Evolutionary conservation across 768 basidiomycete genomes (phyloP).

Genomic region (Naganishia vaughanmartiniae): DNA sequence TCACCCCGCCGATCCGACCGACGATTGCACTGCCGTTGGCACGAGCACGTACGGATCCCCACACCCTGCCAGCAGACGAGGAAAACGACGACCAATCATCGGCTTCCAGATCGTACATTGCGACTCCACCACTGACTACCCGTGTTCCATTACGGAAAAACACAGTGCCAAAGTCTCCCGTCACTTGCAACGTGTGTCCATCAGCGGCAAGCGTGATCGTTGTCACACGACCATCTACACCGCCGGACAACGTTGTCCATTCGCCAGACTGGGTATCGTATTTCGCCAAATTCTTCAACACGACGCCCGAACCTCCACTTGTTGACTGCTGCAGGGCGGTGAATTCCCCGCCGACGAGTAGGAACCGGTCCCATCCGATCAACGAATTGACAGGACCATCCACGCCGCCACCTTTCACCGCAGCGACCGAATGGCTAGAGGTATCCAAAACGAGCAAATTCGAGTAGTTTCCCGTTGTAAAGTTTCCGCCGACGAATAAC

Average conservation of each 20-base stretch:
- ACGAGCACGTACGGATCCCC: constrained; percentile 45
- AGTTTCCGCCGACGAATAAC: constrained; percentile 70
- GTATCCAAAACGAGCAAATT: constrained; percentile 74
- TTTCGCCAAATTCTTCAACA: constrained; percentile 24
- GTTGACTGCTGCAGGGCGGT: constrained; percentile 58
- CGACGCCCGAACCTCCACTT: constrained; percentile 55
- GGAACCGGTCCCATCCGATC: constrained; percentile 55
- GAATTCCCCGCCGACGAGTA: constrained; percentile 89
- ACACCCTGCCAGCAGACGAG: constrained; percentile 57
- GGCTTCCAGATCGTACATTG: constrained; percentile 66
- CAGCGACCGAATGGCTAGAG: constrained; percentile 56
- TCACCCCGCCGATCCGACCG: constrained; percentile 36
- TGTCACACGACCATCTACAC: constrained; percentile 73
- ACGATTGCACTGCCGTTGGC: neutral
- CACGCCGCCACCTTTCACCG: constrained; percentile 67
- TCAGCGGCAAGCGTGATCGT: constrained; percentile 54
- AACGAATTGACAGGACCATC: constrained; percentile 74
- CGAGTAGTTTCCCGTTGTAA: constrained; percentile 58
- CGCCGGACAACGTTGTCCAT: constrained; percentile 70
- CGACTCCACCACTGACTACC: constrained; percentile 62
- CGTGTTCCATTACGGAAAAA: constrained; percentile 51
- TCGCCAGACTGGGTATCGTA: constrained; percentile 66
- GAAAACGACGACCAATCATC: constrained; percentile 66
- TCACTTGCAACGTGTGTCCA: constrained; percentile 57
- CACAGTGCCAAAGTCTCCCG: constrained; percentile 70